Percentiles rank a stretch among this genome's conserved stretches.
phyloP scores from a whole-genome alignment of 1,284 basidiomycete genomes.

The Inonotus hispidus region DNA sequence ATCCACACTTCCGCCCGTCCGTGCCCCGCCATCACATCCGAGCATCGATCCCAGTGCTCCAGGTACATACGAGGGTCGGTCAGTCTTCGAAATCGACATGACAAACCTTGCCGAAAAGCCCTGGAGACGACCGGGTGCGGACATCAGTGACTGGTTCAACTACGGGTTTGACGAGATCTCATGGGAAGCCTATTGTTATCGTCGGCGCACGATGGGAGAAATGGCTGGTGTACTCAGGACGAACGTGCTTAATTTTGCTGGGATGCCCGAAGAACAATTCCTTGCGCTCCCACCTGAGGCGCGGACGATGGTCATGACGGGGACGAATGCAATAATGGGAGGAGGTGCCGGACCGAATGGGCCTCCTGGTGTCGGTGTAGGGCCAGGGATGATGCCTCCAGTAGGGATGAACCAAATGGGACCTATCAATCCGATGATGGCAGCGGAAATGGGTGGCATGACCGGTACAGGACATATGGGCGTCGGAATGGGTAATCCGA shows the following conservation, averaged over 20 bases:
- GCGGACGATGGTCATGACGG: conserved; percentile 78
- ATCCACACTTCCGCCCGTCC: conserved; percentile 54
- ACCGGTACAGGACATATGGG: conserved; percentile 30
- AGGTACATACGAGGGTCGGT: conserved; percentile 71
- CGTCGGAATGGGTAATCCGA: conserved; percentile 34
- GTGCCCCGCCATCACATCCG: conserved; percentile 71
- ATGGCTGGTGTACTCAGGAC: conserved; percentile 71
- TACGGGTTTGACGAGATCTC: conserved; percentile 98
- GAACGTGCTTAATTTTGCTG: conserved; percentile 74
- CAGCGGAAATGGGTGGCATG: conserved; percentile 44
- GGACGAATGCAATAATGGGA: conserved; percentile 64
- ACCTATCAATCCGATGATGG: conserved; percentile 28
- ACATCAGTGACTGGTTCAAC: conserved; percentile 98
- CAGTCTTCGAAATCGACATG: conserved; percentile 88
- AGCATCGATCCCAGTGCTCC: conserved; percentile 62
- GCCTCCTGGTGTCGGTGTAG: conserved; percentile 30
- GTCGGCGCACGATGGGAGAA: conserved; percentile 77
- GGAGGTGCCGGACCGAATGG: conserved; percentile 34
- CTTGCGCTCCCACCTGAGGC: conserved; percentile 68
- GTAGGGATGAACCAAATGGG: conserved; percentile 37
- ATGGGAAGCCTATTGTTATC: conserved; percentile 90
- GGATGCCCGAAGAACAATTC: conserved; percentile 76
- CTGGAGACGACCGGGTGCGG: conserved; percentile 90
- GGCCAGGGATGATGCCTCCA: conserved; percentile 49
- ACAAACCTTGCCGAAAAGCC: conserved; percentile 80